Evolutionary conservation across 208 protist species (phyloP), one percentile per base, ranked within the genome.

Genomic region (Leishmania arabica): DNA sequence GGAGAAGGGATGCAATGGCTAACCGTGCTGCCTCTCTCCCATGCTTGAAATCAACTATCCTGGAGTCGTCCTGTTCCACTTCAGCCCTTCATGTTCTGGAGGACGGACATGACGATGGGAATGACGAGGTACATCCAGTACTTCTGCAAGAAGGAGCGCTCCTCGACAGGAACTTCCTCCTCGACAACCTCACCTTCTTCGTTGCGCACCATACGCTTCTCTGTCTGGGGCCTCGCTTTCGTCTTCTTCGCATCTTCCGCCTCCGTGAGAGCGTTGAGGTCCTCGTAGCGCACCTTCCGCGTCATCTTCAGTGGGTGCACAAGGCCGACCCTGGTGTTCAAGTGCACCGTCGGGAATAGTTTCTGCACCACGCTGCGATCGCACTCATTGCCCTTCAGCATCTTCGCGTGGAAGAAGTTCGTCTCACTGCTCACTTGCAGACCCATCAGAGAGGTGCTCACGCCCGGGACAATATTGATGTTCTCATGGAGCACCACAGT

Each of bases 381-480:
- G 82, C 95, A 98, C 85, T 95, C 92, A 74, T 96, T 90, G 42
- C 91, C 95, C 70, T 94, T 88, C 24, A 88, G 69, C 91, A 97
- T 93, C 82, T 96, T 97, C 17, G 95, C 87, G 83, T 98, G 95
- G 81, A 96, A 97, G 66, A 90, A 86, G 84, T 98, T 98, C 37
- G 92, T 94, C 60, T 91, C 85, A 78, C 91, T 93, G 71, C 78
- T 89, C 49, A 92, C 70, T 86, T 97, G 95, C 79, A 98, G 82
- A 2, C 95, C 93, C 8, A 92, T 13, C 27, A 96, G 76, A 15
- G 83, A 85, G 34, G 87, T 83, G 77, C 87, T 87, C 5, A 80
- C 73, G n/a, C 92, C 92, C 31, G 93, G 86, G 34, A 90, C 88
- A 42, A 96, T 80, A 37, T 81, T 78, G 27, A 98, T 76, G 21